Evolutionary conservation across 371 early-diverging fungal genomes (phyloP).

Genomic region (Saksenaea oblongispora): DNA sequence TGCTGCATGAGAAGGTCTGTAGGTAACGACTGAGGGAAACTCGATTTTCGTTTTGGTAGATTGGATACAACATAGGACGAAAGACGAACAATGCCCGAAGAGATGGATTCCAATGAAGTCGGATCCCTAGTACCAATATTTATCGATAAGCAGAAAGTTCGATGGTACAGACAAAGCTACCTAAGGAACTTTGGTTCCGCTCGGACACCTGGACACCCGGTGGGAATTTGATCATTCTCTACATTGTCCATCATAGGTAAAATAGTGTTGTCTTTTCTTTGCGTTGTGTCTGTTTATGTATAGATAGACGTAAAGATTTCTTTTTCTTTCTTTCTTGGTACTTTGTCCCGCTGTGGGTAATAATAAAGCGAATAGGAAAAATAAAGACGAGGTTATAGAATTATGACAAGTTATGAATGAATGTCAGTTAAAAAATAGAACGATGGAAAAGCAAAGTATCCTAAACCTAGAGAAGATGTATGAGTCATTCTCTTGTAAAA

Average conservation of each 20-base stretch:
- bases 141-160: neutral
- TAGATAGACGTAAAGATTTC: neutral
- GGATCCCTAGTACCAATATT: constrained; percentile 46
- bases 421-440: neutral
- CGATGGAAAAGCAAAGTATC: neutral
- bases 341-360: neutral
- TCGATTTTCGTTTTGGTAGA: constrained; percentile 41
- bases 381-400: no score
- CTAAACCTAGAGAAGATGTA: neutral
- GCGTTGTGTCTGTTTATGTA: neutral
- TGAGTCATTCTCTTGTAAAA: neutral
- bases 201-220: constrained; percentile 41
- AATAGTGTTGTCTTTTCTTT: neutral
- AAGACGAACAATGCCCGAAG: constrained; percentile 57
- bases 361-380: neutral
- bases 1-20: constrained; percentile 24
- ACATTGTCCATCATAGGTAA: neutral
- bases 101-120: constrained; percentile 61
- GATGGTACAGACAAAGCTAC: constrained; percentile 17
- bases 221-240: constrained; percentile 9
- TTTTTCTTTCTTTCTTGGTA: neutral
- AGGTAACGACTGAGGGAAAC: constrained; percentile 39
- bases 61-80: constrained; percentile 60
- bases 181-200: constrained; percentile 52
- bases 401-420: neutral